phyloP scores from a whole-genome alignment of 108 stramenopile species.

The Seminavis robusta region DNA sequence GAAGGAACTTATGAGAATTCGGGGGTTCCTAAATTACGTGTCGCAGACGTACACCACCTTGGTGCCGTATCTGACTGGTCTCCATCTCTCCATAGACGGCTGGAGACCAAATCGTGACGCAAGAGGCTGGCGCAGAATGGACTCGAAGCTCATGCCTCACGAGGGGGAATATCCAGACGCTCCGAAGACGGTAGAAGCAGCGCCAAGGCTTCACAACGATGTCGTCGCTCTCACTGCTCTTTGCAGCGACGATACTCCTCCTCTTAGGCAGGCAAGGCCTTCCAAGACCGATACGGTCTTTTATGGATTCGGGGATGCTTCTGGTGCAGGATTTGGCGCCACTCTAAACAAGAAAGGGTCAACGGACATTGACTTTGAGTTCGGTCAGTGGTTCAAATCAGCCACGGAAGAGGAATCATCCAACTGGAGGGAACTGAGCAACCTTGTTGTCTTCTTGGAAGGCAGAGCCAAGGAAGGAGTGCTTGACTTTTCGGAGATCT shows the following conservation, averaged over 20 bases:
- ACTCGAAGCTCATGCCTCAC: too few species aligned
- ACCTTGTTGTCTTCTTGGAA: conserved; percentile 32
- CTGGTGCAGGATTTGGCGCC: conserved; percentile 34
- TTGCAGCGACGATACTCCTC: neutral
- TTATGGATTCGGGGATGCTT: conserved; percentile 55
- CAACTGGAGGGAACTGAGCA: conserved; percentile 19
- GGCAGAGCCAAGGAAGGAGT: conserved; percentile 5
- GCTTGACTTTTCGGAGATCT: conserved; percentile 18
- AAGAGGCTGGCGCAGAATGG: conserved; percentile 19
- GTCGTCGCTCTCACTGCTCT: neutral
- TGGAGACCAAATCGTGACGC: conserved; percentile 15
- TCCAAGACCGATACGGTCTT: too few species aligned
- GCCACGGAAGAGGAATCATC: too few species aligned
- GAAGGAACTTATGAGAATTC: conserved; percentile 15
- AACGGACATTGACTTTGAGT: too few species aligned
- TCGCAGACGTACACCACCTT: conserved; percentile 15
- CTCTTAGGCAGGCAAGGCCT: too few species aligned
- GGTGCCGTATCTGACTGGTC: conserved; percentile 28
- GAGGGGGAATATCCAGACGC: neutral
- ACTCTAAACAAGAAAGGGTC: too few species aligned
- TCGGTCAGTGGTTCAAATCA: too few species aligned
- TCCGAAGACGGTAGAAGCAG: conserved; percentile 12
- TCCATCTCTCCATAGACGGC: conserved; percentile 20
- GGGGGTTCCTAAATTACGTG: conserved; percentile 29
- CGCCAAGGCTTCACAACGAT: conserved; percentile 19